These are phyloP conservation scores for Penicillium coprophilum DNA, from an alignment of 495 filamentous ascomycete genomes.

Conservation along the genomic window DNA sequence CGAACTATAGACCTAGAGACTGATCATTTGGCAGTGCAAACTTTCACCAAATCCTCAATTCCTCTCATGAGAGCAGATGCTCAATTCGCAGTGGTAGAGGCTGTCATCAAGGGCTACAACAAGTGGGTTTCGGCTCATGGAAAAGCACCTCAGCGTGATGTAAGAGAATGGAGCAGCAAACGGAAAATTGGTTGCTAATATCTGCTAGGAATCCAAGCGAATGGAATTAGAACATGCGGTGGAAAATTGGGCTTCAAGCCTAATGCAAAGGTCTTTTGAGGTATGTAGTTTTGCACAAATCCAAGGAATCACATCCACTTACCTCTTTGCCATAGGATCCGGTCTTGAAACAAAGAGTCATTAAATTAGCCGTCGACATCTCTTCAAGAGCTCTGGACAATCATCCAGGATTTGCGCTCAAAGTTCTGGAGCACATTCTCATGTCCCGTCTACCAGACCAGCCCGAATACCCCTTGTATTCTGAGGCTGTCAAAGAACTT, in stretches of 20 bases:
- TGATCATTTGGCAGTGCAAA: constrained; percentile 53
- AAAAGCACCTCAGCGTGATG: constrained; percentile 56
- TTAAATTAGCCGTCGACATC: constrained; percentile 82
- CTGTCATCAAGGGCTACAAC: constrained; percentile 84
- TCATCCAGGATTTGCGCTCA: constrained; percentile 75
- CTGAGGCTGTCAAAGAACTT: constrained; percentile 88
- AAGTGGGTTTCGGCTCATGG: constrained; percentile 67
- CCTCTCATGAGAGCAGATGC: constrained; percentile 79
- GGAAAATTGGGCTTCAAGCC: constrained; percentile 74
- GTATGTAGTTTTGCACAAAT: constrained; percentile 32
- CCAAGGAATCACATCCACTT: constrained; percentile 1
- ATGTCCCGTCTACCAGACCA: constrained; percentile 72
- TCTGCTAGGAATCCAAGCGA: constrained; percentile 52
- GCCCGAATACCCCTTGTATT: constrained; percentile 67
- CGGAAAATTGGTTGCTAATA: constrained; percentile 13
- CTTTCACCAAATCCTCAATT: constrained; percentile 77
- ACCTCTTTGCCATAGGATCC: constrained; percentile 60
- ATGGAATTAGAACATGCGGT: constrained; percentile 63
- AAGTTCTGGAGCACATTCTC: constrained; percentile 85
- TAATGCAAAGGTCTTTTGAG: constrained; percentile 76
- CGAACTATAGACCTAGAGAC: constrained; percentile 7
- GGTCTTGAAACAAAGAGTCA: constrained; percentile 74
- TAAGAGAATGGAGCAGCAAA: constrained; percentile 22
- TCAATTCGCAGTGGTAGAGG: constrained; percentile 85
- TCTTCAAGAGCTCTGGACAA: constrained; percentile 79